Base-by-base conservation (phyloP, 305 asterid species). In the Striga hermonthica region DNA sequence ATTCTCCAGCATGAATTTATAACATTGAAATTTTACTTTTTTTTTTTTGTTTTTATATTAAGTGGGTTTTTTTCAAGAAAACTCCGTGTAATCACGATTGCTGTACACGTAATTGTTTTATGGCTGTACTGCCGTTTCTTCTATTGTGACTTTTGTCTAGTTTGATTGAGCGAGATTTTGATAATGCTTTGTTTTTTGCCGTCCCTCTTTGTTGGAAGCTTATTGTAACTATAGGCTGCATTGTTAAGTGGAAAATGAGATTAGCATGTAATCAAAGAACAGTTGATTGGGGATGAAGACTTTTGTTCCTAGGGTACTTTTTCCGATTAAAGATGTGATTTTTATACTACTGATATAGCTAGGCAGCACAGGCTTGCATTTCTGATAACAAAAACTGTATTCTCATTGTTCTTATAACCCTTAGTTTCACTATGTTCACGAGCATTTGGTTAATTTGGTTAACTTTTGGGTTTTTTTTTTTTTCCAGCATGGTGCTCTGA, bases 401-500 rank as follows among this genome's bases (percentile, higher is more conserved):
- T 22, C 2, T 22, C 31, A 22, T 22, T 22, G 31, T 22, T 22
- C 31, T 22, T 22, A 22, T 22, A 22, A 22, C 1, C 31, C 2
- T 22, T 22, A 22, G 31, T 22, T 1, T 22, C 44, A 39, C 44
- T 3, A 64, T 40, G 49, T 60, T 58, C 62, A 34, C 34, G 59
- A 14, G n/a, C 65, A 52, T 14, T 12, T 57, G 22, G 54, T 8
- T 69, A 37, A 65, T 39, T 66, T 31, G 16, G 38, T 60, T 62
- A 8, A 39, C 13, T 71, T 7, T 63, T 70, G 53, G 31, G 45
- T 49, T 59, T 44, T 73, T 10, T 53, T 15, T 8, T 53, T 22
- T 10, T 54, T 28, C 31, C 88, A 87, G 86, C 78, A 63, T 55
- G 12, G 71, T 76, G 71, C 58, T 78, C 79, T 84, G 80, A 78